phyloP scores from a whole-genome alignment of 2,329 filamentous ascomycete genomes.

The Aspergillus sojae region DNA sequence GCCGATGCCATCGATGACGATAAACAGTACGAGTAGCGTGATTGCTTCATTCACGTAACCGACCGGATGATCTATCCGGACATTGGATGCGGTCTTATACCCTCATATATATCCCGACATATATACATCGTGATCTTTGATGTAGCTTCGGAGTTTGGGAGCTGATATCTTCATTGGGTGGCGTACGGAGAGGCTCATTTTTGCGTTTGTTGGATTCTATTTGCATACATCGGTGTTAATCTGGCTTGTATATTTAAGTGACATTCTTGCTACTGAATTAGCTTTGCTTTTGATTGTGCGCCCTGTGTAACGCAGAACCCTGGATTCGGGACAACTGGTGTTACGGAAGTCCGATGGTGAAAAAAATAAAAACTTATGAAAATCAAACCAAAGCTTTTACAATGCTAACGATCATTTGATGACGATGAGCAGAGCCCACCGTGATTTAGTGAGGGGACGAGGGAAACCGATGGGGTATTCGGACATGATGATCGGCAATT shows the following conservation, averaged over 20 bases:
- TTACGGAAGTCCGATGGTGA: background rate
- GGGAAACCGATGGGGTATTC: background rate
- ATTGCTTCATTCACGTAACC: background rate
- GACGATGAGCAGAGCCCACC: background rate
- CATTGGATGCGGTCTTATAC: background rate
- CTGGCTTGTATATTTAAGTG: background rate
- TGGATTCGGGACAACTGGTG: background rate
- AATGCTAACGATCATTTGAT: background rate
- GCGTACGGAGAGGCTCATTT: background rate
- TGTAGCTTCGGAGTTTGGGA: background rate
- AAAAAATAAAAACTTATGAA: background rate
- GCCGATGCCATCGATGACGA: slow-evolving; percentile 15
- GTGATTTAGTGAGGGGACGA: background rate
- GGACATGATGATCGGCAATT: background rate
- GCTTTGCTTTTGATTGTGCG: background rate
- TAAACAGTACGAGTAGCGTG: slow-evolving; percentile 15
- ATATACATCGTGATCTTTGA: background rate
- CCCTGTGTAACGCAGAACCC: background rate
- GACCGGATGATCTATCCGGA: too few relatives aligned
- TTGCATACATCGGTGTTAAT: background rate
- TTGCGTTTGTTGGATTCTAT: background rate
- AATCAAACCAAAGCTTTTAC: background rate
- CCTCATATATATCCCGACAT: background rate
- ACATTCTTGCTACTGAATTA: background rate
- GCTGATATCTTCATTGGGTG: background rate